Base-by-base conservation (phyloP, 768 basidiomycete species). In the Piloderma croceum region DNA sequence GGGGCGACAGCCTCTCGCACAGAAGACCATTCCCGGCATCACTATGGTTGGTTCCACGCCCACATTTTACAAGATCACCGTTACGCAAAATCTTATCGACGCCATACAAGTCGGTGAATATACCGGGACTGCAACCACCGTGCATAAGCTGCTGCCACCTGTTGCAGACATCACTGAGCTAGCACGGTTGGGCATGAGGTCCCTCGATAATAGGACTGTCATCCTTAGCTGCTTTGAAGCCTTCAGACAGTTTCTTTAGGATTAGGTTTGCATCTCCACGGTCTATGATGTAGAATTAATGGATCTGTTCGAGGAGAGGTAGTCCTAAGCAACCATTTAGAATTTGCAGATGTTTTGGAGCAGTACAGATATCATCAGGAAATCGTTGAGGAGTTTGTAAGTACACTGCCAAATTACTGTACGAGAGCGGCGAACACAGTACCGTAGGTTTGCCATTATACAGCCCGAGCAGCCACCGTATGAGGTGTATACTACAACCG, bases 51-150 rank as follows among this genome's bases (percentile, higher is more conserved):
- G 65, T 25, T 64, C 61, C 21, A 47, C 31, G 13, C 65, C 64
- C 22, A 53, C 50, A 17, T 67, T 67, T 48, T 65, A 65, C 43
- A 44, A 61, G n/a, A 49, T 65, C 21, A 54, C 57, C 4, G 56
- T 67, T 42, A 67, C 58, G 21, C 36, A 44, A 42, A 54, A 57
- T 22, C 46, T 65, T 31, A 59, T 53, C 46, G 12, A 39, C 11
- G 48, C 45, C 19, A 19, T 29, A 9, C 27, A 32, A 17, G 20
- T 24, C 27, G 27, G 27, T 9, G 15, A 29, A 29, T 29, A 9
- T 15, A 9, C 27, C 9, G 15, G 27, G 27, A 29, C 9, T 29
- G 27, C 27, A 9, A 29, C 27, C 27, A 29, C 9, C 10, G 15
- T 29, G 9, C 27, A 9, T 29, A 29, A 15, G 27, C n/a, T n/a